Conservation (phyloP, 495 filamentous ascomycete genomes). For the Talaromyces wortmannii region DNA sequence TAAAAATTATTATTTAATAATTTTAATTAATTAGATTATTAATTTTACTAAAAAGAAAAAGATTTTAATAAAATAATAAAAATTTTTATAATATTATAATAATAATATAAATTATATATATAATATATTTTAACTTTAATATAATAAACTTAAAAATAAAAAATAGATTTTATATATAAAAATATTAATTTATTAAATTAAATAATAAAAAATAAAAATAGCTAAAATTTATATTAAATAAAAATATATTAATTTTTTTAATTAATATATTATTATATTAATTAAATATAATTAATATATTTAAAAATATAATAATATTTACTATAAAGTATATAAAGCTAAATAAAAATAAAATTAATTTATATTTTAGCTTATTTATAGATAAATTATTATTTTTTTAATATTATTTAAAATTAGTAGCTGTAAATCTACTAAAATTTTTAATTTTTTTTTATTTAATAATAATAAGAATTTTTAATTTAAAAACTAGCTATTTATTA, state of each 20-base stretch:
- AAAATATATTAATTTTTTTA: not conserved
- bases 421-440: not conserved
- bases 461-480: not conserved
- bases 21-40: too few relatives aligned
- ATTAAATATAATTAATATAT: not conserved
- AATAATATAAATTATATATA: not conserved
- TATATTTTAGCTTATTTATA: not conserved
- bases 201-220: not conserved
- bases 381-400: not conserved
- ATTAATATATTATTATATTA: not conserved
- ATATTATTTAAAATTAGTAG: not conserved
- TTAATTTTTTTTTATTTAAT: not conserved
- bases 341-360: not conserved
- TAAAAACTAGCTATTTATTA: not conserved
- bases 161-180: not conserved
- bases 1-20: not conserved
- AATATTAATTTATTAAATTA: not conserved
- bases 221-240: not conserved
- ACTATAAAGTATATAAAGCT: not conserved
- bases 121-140: not conserved
- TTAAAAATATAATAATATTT: not conserved
- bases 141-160: not conserved
- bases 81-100: not conserved
- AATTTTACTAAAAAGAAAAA: too few relatives aligned
- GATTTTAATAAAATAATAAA: too few relatives aligned